A percentile compares a stretch with the other conserved stretches of the same genome.
Evolutionary conservation across 2,329 filamentous ascomycete genomes (phyloP).

Genomic region (Ilyonectria mors-panacis): DNA sequence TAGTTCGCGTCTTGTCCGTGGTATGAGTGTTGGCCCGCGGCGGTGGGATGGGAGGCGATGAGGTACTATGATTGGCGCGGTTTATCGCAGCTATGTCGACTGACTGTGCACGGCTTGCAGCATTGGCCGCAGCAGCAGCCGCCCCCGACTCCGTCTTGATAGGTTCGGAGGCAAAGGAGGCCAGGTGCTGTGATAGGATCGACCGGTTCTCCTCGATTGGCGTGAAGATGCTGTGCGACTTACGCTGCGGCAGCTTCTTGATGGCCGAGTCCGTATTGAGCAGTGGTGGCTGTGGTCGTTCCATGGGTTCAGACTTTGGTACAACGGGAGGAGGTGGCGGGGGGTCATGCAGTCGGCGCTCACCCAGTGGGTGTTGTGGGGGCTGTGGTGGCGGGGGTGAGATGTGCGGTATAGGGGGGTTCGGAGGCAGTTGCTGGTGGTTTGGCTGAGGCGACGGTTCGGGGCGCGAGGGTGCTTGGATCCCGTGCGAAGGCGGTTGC

Average conservation of each 20-base stretch:
- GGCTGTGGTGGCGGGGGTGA: slow-evolving; percentile 67
- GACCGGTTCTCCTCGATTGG: slow-evolving; percentile 95
- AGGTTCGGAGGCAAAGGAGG: slow-evolving; percentile 72
- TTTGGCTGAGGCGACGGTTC: slow-evolving; percentile 73
- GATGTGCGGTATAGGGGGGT: slow-evolving; percentile 63
- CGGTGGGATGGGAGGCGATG: slow-evolving; percentile 70
- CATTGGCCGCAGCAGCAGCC: slow-evolving; percentile 47
- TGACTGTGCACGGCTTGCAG: slow-evolving; percentile 69
- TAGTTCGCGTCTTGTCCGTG: slow-evolving; percentile 62
- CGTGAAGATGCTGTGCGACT: slow-evolving; percentile 95
- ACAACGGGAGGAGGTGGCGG: slow-evolving; percentile 68
- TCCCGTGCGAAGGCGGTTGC: slow-evolving; percentile 68
- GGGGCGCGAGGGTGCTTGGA: slow-evolving; percentile 61
- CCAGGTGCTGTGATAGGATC: slow-evolving; percentile 87
- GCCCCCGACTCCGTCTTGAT: slow-evolving; percentile 55
- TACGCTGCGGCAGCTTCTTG: slow-evolving; percentile 79
- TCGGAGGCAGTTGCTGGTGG: slow-evolving; percentile 64
- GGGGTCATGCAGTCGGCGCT: slow-evolving; percentile 64
- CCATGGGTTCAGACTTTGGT: slow-evolving; percentile 64
- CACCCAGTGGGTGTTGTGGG: slow-evolving; percentile 50
- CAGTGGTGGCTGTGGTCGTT: slow-evolving; percentile 62
- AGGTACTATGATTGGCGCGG: slow-evolving; percentile 62
- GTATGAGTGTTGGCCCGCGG: slow-evolving; percentile 65
- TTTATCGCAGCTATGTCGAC: slow-evolving; percentile 73
- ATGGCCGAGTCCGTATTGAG: slow-evolving; percentile 67